Percentiles rank a stretch among this genome's conserved stretches.
Conservation (phyloP, 345 rosid genomes). For the Euphorbia peplus region DNA sequence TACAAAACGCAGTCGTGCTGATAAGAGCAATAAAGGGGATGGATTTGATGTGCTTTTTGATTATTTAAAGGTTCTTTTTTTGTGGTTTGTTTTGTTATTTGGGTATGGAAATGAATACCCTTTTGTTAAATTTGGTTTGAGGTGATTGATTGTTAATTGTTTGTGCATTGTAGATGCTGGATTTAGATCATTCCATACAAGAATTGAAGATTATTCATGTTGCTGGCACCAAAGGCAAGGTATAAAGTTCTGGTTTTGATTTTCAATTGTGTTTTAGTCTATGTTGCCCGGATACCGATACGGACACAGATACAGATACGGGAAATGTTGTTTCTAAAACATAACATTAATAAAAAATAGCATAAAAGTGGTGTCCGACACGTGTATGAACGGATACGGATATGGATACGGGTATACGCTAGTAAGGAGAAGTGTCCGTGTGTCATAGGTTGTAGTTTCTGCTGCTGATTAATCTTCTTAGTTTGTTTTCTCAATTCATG, state of each 20-base stretch:
- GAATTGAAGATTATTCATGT: slow-evolving; percentile 84
- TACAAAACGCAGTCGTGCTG: slow-evolving; percentile 71
- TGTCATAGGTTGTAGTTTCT: too few species aligned
- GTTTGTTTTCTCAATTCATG: background rate
- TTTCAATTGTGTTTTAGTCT: background rate
- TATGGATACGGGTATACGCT: too few species aligned
- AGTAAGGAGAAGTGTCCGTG: too few species aligned
- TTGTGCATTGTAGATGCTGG: slow-evolving; percentile 53
- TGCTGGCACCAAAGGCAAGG: slow-evolving; percentile 99
- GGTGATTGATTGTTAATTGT: background rate
- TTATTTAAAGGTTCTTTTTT: slow-evolving; percentile 57
- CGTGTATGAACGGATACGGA: too few species aligned
- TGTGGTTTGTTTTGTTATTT: too few species aligned
- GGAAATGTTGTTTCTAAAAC: too few species aligned
- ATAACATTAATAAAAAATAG: too few species aligned
- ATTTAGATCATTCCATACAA: slow-evolving; percentile 67
- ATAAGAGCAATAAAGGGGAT: slow-evolving; percentile 62
- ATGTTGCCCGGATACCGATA: too few species aligned
- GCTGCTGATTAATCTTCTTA: too few species aligned
- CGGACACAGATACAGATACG: too few species aligned
- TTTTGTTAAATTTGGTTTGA: background rate
- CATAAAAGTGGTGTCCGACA: too few species aligned
- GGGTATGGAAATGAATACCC: too few species aligned
- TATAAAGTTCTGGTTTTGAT: slow-evolving; percentile 16
- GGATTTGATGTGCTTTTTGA: slow-evolving; percentile 70